These are phyloP conservation scores for Aspergillus tubingensis DNA, from an alignment of 2,329 filamentous ascomycete species.

Conservation along the genomic window DNA sequence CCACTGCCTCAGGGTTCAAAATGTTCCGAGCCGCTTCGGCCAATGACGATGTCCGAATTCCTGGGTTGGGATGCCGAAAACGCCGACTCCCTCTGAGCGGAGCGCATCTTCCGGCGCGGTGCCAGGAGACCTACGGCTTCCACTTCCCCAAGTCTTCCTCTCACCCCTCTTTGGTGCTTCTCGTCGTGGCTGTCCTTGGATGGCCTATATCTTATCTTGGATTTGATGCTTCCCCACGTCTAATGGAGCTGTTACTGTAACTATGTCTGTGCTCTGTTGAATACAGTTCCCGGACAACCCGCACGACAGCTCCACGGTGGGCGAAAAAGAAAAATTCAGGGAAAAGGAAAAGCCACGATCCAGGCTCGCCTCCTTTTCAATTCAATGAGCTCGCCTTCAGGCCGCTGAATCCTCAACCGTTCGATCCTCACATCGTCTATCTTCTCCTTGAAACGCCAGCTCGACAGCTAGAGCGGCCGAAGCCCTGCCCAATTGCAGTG, in stretches of 20 bases:
- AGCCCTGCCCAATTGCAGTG: conserved; percentile 2
- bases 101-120: conserved; percentile 22
- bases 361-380: conserved; percentile 10
- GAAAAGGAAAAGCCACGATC: conserved; percentile 16
- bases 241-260: conserved; percentile 17
- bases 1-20: conserved; percentile 18
- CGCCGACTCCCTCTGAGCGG: conserved; percentile 29
- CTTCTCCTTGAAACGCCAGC: neutral
- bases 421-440: neutral
- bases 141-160: neutral
- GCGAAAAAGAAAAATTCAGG: neutral
- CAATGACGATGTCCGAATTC: conserved; percentile 28
- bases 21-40: conserved; percentile 23
- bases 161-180: neutral
- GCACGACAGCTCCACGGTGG: conserved; percentile 11
- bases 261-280: conserved; percentile 20
- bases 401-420: neutral
- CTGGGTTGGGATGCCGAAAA: conserved; percentile 28
- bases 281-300: conserved; percentile 14
- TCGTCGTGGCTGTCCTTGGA: neutral
- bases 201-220: conserved; percentile 2
- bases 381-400: conserved; percentile 17
- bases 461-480: neutral
- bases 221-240: conserved; percentile 1
- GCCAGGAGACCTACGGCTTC: conserved; percentile 1